phyloP scores from a whole-genome alignment of 2,329 filamentous ascomycete species.

The Aspergillus quadrilineatus region DNA sequence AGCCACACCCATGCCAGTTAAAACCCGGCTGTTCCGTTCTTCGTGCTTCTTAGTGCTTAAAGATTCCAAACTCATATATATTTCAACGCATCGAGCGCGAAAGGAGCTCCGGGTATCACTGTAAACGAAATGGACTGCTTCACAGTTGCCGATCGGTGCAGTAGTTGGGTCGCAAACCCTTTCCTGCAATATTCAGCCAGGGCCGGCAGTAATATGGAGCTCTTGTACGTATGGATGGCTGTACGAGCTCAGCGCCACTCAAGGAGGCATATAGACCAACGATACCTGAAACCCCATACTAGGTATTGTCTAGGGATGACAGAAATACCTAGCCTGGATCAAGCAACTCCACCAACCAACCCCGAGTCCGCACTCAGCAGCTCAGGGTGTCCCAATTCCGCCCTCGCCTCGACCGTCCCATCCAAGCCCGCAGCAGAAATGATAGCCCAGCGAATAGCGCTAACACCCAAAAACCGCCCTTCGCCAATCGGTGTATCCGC shows the following conservation, averaged over 20 bases:
- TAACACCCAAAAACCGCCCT: conserved; percentile 57
- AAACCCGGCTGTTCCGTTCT: neutral
- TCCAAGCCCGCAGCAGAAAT: conserved; percentile 62
- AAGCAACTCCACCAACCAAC: neutral
- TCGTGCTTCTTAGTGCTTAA: neutral
- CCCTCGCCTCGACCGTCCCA: conserved; percentile 30
- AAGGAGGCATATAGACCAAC: too few relatives aligned
- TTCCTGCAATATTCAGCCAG: too few relatives aligned
- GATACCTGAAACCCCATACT: too few relatives aligned
- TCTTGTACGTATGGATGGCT: too few relatives aligned
- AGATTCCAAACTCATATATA: neutral
- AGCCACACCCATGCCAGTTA: neutral
- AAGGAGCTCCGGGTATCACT: too few relatives aligned
- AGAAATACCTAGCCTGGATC: neutral
- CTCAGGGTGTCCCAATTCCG: conserved; percentile 13
- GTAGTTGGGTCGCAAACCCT: too few relatives aligned
- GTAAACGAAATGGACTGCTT: too few relatives aligned
- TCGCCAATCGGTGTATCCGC: conserved; percentile 49
- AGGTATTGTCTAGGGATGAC: too few relatives aligned
- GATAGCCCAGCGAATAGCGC: conserved; percentile 63
- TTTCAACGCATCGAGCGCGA: too few relatives aligned
- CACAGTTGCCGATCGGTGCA: too few relatives aligned
- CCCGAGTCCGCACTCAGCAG: neutral
- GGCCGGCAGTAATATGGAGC: too few relatives aligned
- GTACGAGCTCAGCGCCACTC: too few relatives aligned